Conservation (phyloP, 805 yeast species). For the Blastobotrys parvus region DNA sequence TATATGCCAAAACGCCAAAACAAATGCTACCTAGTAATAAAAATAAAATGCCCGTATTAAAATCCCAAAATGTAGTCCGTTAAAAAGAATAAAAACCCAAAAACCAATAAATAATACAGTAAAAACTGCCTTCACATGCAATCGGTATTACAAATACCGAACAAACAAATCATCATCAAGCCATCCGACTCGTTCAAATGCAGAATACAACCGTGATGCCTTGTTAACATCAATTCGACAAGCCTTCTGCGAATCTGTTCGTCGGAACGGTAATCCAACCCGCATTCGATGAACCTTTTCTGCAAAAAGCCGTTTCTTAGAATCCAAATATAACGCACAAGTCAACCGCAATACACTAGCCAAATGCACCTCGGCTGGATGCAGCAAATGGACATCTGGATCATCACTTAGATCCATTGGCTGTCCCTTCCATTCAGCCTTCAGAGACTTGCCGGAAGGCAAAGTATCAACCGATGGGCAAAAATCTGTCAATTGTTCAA, state of each 20-base stretch:
- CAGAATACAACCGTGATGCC: constrained; percentile 83
- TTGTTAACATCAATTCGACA: constrained; percentile 95
- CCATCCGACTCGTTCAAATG: constrained; percentile 90
- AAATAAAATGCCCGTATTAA: too few species aligned
- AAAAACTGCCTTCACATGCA: too few species aligned
- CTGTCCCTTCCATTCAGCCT: constrained; percentile 97
- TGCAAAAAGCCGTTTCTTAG: constrained; percentile 75
- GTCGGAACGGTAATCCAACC: constrained; percentile 70
- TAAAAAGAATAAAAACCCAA: too few species aligned
- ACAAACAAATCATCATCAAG: constrained; percentile 66
- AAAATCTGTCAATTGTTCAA: constrained; percentile 55
- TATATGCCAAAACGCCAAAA: too few species aligned
- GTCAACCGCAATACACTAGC: constrained; percentile 90
- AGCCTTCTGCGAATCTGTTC: constrained; percentile 97
- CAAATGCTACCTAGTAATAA: too few species aligned
- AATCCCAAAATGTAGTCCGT: too few species aligned
- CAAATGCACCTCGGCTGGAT: constrained; percentile 82
- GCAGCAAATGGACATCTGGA: constrained; percentile 63
- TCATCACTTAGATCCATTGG: constrained; percentile 85
- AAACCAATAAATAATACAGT: too few species aligned
- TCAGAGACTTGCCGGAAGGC: constrained; percentile 63
- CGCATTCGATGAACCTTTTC: constrained; percentile 78
- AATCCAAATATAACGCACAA: constrained; percentile 66
- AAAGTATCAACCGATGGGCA: constrained; percentile 63
- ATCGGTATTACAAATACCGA: constrained; percentile 35